These are phyloP conservation scores for Starmerella bombi DNA, from an alignment of 805 yeast genomes.

Conservation along the genomic window DNA sequence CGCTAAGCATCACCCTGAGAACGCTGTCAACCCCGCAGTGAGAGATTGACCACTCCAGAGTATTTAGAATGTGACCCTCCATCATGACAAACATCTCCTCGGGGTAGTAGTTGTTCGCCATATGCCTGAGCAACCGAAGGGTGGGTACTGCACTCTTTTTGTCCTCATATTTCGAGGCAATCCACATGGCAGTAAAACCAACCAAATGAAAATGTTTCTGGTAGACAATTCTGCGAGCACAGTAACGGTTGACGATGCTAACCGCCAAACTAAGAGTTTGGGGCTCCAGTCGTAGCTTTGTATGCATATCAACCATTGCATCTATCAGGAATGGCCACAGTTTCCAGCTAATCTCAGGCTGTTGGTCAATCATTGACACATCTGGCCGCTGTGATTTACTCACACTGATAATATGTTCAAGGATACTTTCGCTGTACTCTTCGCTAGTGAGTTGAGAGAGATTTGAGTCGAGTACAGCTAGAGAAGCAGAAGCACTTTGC, in stretches of 20 bases:
- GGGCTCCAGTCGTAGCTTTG: constrained; percentile 49
- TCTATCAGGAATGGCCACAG: constrained; percentile 62
- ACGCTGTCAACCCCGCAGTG: constrained; percentile 45
- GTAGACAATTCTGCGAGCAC: constrained; percentile 70
- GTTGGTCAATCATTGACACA: constrained; percentile 57
- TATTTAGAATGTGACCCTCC: constrained; percentile 59
- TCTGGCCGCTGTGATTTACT: constrained; percentile 35
- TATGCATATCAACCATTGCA: constrained; percentile 52
- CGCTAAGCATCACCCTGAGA: constrained; percentile 21
- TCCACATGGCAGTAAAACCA: constrained; percentile 85
- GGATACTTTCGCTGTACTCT: constrained; percentile 30
- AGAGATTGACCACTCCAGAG: constrained; percentile 54
- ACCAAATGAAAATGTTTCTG: constrained; percentile 77
- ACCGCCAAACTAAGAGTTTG: constrained; percentile 56
- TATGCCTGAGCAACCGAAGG: constrained; percentile 50
- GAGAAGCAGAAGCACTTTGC: constrained; percentile 9
- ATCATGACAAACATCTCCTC: constrained; percentile 51
- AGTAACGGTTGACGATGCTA: constrained; percentile 73
- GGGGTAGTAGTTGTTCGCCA: constrained; percentile 52
- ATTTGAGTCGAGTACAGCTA: constrained; percentile 12
- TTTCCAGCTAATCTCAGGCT: constrained; percentile 66
- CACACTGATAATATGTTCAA: constrained; percentile 27
- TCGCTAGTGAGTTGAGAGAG: constrained; percentile 21
- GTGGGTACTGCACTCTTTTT: constrained; percentile 64
- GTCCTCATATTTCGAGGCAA: constrained; percentile 67